These are phyloP conservation scores for Ceriops decandra DNA, from an alignment of 345 rosid species.

Conservation along the genomic window DNA sequence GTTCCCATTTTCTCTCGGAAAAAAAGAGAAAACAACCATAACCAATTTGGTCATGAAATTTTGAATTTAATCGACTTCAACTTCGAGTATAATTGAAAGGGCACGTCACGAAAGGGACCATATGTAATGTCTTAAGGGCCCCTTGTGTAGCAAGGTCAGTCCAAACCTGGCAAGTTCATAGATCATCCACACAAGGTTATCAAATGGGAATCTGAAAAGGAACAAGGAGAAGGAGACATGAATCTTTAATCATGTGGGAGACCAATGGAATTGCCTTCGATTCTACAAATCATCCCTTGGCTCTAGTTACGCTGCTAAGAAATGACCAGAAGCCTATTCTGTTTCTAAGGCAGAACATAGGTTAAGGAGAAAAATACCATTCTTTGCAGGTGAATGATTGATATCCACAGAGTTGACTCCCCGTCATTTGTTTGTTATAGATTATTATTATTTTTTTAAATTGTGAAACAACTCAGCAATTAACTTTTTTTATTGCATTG, in stretches of 20 bases:
- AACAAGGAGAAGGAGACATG: slow-evolving; percentile 34
- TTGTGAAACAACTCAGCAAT: too few species aligned
- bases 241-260: background rate
- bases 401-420: background rate
- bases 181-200: background rate
- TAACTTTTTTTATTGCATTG: too few species aligned
- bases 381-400: background rate
- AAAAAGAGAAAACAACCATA: too few species aligned
- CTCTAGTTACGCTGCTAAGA: background rate
- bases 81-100: background rate
- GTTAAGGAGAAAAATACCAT: background rate
- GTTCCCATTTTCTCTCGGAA: too few species aligned
- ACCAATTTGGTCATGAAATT: too few species aligned
- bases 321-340: background rate
- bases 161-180: slow-evolving; percentile 15
- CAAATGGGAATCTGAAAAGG: slow-evolving; percentile 11
- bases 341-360: background rate
- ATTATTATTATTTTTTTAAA: background rate
- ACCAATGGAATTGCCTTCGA: background rate
- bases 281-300: background rate
- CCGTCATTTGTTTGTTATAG: background rate
- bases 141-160: background rate
- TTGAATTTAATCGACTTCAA: too few species aligned
- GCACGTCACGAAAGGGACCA: too few species aligned
- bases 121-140: background rate